These are phyloP conservation scores for Xylariaceae sp. DNA, from an alignment of 2,329 filamentous ascomycete genomes.

Conservation along the genomic window DNA sequence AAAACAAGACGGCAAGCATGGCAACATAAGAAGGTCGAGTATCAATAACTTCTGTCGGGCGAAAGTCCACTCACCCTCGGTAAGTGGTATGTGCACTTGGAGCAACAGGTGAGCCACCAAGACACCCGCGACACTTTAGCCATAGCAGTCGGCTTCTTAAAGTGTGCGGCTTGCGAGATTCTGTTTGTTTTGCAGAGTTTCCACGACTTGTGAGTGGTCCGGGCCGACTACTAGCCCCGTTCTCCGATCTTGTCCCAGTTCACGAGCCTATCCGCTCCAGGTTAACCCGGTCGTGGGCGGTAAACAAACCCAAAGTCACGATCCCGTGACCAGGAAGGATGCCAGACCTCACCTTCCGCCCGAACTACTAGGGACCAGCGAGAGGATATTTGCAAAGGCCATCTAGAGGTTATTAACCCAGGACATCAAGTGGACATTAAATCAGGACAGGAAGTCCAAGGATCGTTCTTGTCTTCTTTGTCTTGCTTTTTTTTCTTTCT, in stretches of 20 bases:
- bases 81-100: too few species aligned
- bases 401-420: too few species aligned
- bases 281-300: slow-evolving; percentile 13
- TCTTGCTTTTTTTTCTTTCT: slow-evolving; percentile 8
- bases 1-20: slow-evolving; percentile 10
- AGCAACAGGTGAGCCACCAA: slow-evolving; percentile 18
- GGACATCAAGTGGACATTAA: too few species aligned
- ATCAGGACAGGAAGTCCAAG: too few species aligned
- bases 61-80: too few species aligned
- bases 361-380: slow-evolving; percentile 10
- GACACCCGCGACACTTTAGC: too few species aligned
- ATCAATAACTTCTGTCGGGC: too few species aligned
- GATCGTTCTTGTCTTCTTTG: slow-evolving; percentile 11
- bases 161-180: too few species aligned
- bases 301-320: slow-evolving; percentile 13
- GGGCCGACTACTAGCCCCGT: slow-evolving; percentile 13
- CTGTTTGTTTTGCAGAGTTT: slow-evolving; percentile 13
- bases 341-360: slow-evolving; percentile 12
- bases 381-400: slow-evolving; percentile 8
- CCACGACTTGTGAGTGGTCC: slow-evolving; percentile 14
- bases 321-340: slow-evolving; percentile 13
- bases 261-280: slow-evolving; percentile 10
- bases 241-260: slow-evolving; percentile 8
- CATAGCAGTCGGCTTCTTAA: too few species aligned
- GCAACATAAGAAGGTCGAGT: slow-evolving; percentile 16